Evolutionary conservation across 805 yeast species (phyloP).

Genomic region (Cephaloascus albidus): DNA sequence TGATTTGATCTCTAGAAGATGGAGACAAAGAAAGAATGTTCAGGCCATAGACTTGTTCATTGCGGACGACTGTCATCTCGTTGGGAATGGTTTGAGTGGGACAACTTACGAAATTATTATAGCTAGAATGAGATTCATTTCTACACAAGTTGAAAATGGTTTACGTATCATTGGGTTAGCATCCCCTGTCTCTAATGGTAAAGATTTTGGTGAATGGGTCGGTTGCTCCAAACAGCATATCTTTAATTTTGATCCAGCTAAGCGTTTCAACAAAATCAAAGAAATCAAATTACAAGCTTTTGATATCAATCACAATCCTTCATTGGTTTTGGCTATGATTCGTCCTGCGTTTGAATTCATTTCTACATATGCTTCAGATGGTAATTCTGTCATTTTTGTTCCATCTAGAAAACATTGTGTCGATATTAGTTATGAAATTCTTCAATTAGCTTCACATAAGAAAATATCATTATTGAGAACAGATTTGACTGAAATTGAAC

Average conservation of each 20-base stretch:
- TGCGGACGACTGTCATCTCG: constrained; percentile 61
- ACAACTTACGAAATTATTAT: constrained; percentile 59
- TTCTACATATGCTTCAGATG: constrained; percentile 15
- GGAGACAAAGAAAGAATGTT: constrained; percentile 72
- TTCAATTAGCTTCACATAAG: constrained; percentile 25
- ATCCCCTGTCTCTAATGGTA: constrained; percentile 61
- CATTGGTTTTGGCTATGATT: constrained; percentile 41
- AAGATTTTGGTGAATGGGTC: constrained; percentile 81
- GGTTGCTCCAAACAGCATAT: constrained; percentile 54
- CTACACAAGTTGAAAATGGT: constrained; percentile 49
- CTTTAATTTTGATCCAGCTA: constrained; percentile 63
- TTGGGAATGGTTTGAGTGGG: constrained; percentile 53
- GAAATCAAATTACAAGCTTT: constrained; percentile 45
- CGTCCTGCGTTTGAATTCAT: constrained; percentile 38
- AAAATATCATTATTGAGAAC: constrained; percentile 28
- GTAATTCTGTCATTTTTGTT: constrained; percentile 42
- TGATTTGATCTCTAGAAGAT: constrained; percentile 63
- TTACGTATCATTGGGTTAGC: constrained; percentile 64
- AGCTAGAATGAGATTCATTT: constrained; percentile 63
- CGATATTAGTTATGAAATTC: constrained; percentile 38
- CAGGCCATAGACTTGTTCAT: constrained; percentile 61
- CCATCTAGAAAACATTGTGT: constrained; percentile 46
- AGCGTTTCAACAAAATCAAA: constrained; percentile 45
- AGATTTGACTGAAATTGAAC: constrained; percentile 26
- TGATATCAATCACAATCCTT: constrained; percentile 38